Evolutionary conservation across 331 rosid genomes (phyloP).

Genomic region (Erythrophleum ivorense): DNA sequence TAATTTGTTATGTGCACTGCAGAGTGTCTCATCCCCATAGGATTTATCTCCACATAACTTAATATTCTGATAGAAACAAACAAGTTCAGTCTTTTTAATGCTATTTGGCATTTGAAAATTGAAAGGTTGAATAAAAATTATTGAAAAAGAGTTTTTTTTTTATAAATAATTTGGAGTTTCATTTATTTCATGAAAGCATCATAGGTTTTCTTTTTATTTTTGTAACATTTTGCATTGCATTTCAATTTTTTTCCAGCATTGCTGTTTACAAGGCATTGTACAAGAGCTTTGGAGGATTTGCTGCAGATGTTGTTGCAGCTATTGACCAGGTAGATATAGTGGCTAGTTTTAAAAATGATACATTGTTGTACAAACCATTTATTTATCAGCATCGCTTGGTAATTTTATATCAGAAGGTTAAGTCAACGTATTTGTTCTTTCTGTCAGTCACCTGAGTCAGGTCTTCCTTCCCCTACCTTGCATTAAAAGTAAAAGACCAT

Average conservation of each 20-base stretch:
- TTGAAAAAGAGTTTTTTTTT: too few species aligned
- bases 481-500: background rate
- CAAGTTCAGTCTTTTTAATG: background rate
- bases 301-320: conserved; percentile 99
- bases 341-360: conserved; percentile 21
- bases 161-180: too few species aligned
- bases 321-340: conserved; percentile 77
- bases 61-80: background rate
- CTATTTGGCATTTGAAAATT: background rate
- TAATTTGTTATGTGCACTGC: background rate
- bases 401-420: conserved; percentile 17
- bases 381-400: background rate
- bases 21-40: background rate
- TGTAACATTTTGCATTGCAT: conserved; percentile 22
- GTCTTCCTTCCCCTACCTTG: conserved; percentile 1
- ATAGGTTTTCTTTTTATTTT: background rate
- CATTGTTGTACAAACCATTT: conserved; percentile 29
- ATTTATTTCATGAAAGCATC: background rate
- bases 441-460: background rate
- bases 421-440: background rate
- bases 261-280: conserved; percentile 98
- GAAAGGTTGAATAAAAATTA: background rate
- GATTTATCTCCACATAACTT: conserved; percentile 4
- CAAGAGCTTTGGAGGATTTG: conserved; percentile 98
- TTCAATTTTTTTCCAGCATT: conserved; percentile 61